phyloP scores from a whole-genome alignment of 2,329 filamentous ascomycete genomes.

The Cordyceps cateniannulata region DNA sequence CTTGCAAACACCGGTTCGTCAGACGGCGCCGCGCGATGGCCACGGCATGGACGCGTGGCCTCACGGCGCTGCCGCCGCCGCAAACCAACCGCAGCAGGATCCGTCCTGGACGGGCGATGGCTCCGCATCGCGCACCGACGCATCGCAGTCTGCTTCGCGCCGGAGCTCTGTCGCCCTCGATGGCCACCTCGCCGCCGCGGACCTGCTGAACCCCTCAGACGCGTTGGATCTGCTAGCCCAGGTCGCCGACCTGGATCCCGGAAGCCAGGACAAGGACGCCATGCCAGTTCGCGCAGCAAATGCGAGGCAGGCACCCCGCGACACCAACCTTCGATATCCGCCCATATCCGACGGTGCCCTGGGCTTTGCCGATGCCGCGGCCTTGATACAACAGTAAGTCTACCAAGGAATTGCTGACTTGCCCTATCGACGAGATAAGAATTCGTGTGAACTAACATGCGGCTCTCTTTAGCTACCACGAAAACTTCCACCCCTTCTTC shows the following conservation, averaged over 20 bases:
- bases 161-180: conserved; percentile 22
- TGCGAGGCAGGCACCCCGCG: conserved; percentile 9
- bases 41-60: conserved; percentile 14
- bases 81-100: neutral
- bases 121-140: conserved; percentile 9
- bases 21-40: neutral
- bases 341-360: conserved; percentile 27
- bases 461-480: conserved; percentile 43
- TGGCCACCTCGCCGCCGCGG: conserved; percentile 33
- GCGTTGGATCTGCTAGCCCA: conserved; percentile 35
- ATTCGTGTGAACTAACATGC: neutral
- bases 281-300: conserved; percentile 6
- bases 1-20: neutral
- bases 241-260: conserved; percentile 32
- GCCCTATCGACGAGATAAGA: no score
- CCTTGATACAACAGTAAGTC: conserved; percentile 24
- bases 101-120: conserved; percentile 9
- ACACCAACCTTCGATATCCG: conserved; percentile 21
- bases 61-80: conserved; percentile 4
- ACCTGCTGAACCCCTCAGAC: conserved; percentile 36
- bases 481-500: conserved; percentile 64
- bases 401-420: neutral
- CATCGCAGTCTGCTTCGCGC: conserved; percentile 12
- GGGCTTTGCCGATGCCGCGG: conserved; percentile 20
- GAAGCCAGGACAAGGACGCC: conserved; percentile 15